These are phyloP conservation scores for Ascosphaera acerosa DNA, from an alignment of 2,329 filamentous ascomycete genomes.

Conservation along the genomic window DNA sequence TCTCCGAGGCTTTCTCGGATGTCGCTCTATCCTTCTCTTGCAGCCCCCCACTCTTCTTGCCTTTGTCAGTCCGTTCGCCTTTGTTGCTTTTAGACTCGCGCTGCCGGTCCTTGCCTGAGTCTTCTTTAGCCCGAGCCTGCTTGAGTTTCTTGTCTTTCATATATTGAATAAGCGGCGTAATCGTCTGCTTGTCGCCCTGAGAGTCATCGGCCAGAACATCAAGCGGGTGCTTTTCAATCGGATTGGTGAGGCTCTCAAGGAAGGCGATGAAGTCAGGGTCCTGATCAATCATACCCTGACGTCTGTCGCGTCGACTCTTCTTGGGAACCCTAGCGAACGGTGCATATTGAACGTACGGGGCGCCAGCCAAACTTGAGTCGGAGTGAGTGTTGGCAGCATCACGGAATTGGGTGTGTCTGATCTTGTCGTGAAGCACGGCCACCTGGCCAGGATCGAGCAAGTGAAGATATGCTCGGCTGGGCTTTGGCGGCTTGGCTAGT, in stretches of 20 bases:
- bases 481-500: slow-evolving; percentile 61
- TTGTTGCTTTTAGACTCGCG: slow-evolving; percentile 37
- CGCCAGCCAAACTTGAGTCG: slow-evolving; percentile 47
- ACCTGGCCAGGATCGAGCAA: slow-evolving; percentile 47
- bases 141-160: slow-evolving; percentile 79
- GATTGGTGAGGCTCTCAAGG: slow-evolving; percentile 62
- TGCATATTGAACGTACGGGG: slow-evolving; percentile 57
- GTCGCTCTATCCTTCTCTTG: slow-evolving; percentile 18
- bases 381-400: slow-evolving; percentile 57
- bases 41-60: slow-evolving; percentile 14
- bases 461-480: slow-evolving; percentile 60
- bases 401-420: slow-evolving; percentile 45
- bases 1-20: too few species aligned
- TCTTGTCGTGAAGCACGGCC: slow-evolving; percentile 38
- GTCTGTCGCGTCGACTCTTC: slow-evolving; percentile 51
- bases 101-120: slow-evolving; percentile 20
- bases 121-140: slow-evolving; percentile 24
- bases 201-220: slow-evolving; percentile 25
- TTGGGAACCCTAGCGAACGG: slow-evolving; percentile 61
- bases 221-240: slow-evolving; percentile 28
- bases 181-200: slow-evolving; percentile 37
- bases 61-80: slow-evolving; percentile 2
- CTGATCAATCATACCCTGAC: slow-evolving; percentile 87
- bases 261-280: slow-evolving; percentile 92
- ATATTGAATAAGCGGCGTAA: slow-evolving; percentile 73